Evolutionary conservation across 257 asterid species (phyloP), one percentile per base, ranked within the genome.

Genomic region (Solanum appendiculatum): DNA sequence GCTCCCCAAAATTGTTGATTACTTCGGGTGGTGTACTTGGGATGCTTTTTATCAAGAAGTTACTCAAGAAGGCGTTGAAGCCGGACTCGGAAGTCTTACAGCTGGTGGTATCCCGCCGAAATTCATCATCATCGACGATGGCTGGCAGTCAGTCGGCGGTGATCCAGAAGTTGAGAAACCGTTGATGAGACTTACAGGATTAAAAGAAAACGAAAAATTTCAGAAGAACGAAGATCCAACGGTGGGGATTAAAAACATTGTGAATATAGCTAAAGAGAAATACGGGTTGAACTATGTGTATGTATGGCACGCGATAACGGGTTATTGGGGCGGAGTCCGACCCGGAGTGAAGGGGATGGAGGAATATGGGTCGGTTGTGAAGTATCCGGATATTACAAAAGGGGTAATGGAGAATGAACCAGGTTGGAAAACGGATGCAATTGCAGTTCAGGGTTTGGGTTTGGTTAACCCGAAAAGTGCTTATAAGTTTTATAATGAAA

Each of bases 21-120:
- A 87, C 87, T 95, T 95, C 27, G 98, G 98, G 6, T 95, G 98
- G 98, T 95, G 98, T 86, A 95, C 98, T 0, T 95, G 98, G 98
- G 98, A 95, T 85, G 98, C 98, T 25, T 95, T 93, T 75, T 94
- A 95, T 84, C 96, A 94, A 46, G 96, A 95, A 39, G 98, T 95
- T 36, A 93, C 98, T 39, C 97, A 93, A 77, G 97, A 95, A 44
- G 98, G 98, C 0, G 98, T 95, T 3, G 98, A 93, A 82, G 95
- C 95, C 3, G 98, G 98, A 27, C 95, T 95, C 5, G 80, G 89
- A 66, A 93, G 95, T 82, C 96, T 95, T 34, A 66, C 93, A 4
- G 88, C 93, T 3, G 98, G 97, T 0, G 94, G 94, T 23, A 89
- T 95, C 0, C 98, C 98, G 4, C 93, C 98, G 5, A 95, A 91